phyloP scores from a whole-genome alignment of 2,329 filamentous ascomycete species.

The Colletotrichum sublineola region DNA sequence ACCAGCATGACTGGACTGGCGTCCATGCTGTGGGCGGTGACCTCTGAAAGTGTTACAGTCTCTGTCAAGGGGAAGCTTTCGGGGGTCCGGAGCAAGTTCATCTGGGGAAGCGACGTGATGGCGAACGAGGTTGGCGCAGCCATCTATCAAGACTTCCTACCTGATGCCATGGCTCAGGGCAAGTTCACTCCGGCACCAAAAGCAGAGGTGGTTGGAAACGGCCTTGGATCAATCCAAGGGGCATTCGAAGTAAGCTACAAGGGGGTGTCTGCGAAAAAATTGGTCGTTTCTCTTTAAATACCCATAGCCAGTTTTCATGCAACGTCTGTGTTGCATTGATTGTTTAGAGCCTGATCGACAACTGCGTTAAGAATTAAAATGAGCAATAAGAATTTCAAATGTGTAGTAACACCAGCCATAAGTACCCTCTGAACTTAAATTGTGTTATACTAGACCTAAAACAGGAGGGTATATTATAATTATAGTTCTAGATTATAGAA shows the following conservation, averaged over 20 bases:
- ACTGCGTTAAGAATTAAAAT: no score
- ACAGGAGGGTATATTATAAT: no score
- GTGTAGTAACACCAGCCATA: no score
- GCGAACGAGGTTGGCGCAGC: constrained; percentile 46
- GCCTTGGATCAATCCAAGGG: constrained; percentile 45
- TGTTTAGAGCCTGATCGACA: no score
- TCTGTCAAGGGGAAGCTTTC: constrained; percentile 46
- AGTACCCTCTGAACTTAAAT: no score
- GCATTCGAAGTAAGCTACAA: constrained; percentile 44
- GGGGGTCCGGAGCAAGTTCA: constrained; percentile 51
- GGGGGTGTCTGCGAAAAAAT: constrained; percentile 47
- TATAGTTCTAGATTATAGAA: no score
- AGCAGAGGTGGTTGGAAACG: constrained; percentile 45
- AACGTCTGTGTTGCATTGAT: background rate
- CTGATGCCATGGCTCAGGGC: constrained; percentile 44
- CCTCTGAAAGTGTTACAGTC: background rate
- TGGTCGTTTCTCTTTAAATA: constrained; percentile 41
- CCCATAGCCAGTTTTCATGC: background rate
- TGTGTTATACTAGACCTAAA: no score
- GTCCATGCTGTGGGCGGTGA: constrained; percentile 3
- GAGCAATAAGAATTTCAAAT: no score
- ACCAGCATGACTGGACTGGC: background rate
- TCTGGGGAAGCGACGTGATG: constrained; percentile 46
- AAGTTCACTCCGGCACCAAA: constrained; percentile 44
- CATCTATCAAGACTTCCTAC: constrained; percentile 46